These are phyloP conservation scores for Adansonia grandidieri DNA, from an alignment of 441 rosid species.

Conservation along the genomic window DNA sequence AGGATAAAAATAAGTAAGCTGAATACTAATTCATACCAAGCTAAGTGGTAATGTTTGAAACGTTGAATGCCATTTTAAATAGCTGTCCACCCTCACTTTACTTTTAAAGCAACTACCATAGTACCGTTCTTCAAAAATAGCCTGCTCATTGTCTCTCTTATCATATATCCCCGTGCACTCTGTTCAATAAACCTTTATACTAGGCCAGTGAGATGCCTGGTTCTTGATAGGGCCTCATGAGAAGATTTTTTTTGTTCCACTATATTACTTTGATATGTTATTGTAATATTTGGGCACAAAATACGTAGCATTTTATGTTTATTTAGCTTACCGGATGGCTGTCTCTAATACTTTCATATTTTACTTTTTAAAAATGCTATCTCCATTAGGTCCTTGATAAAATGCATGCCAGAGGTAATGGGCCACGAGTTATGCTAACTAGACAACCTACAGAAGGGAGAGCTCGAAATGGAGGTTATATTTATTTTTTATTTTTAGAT, in stretches of 20 bases:
- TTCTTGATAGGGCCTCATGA: background rate
- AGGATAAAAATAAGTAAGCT: background rate
- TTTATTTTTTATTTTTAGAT: constrained; percentile 19
- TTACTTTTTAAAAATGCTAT: constrained; percentile 1
- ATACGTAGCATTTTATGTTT: background rate
- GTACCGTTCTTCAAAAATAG: background rate
- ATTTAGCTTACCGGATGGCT: constrained; percentile 9
- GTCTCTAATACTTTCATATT: background rate
- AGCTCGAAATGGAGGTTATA: constrained; percentile 90
- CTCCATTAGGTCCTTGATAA: constrained; percentile 60
- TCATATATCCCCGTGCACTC: background rate
- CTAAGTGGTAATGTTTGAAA: background rate
- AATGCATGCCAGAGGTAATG: constrained; percentile 94
- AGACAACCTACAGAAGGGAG: constrained; percentile 98
- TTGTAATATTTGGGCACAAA: background rate
- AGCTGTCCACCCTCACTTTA: background rate
- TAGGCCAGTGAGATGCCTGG: background rate
- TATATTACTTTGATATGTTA: background rate
- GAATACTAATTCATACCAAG: background rate
- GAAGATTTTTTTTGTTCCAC: background rate
- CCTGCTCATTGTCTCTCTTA: background rate
- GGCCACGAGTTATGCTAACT: constrained; percentile 88
- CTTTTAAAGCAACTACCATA: background rate
- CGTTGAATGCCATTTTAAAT: background rate
- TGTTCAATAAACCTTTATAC: background rate